Evolutionary conservation across 306 rosid genomes (phyloP).

Genomic region (Amphicarpaea edgeworthii): DNA sequence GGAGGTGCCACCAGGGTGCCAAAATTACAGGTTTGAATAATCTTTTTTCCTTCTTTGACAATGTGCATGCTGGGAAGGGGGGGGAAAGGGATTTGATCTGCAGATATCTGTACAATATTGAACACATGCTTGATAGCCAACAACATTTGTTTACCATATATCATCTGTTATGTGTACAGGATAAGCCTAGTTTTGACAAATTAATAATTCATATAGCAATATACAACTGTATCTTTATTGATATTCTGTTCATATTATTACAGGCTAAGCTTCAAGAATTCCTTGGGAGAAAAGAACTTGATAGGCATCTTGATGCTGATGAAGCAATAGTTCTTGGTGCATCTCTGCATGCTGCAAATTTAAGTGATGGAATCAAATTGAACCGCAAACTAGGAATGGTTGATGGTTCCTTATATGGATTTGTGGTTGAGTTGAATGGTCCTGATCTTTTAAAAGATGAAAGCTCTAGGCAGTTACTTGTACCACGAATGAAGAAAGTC

Average conservation of each 20-base stretch:
- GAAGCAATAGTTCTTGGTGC: slow-evolving; percentile 97
- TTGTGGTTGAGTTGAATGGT: slow-evolving; percentile 78
- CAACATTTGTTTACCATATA: slow-evolving; percentile 25
- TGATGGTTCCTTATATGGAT: slow-evolving; percentile 93
- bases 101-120: slow-evolving; percentile 24
- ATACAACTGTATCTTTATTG: not conserved
- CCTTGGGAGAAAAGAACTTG: slow-evolving; percentile 91
- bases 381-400: slow-evolving; percentile 98
- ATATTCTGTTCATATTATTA: slow-evolving; percentile 28
- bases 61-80: slow-evolving; percentile 33
- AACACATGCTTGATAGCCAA: slow-evolving; percentile 14
- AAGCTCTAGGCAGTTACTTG: slow-evolving; percentile 80
- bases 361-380: slow-evolving; percentile 98
- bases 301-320: slow-evolving; percentile 97
- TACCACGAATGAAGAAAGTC: slow-evolving; percentile 86
- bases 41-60: slow-evolving; percentile 38
- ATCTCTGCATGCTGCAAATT: slow-evolving; percentile 88
- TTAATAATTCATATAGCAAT: not conserved
- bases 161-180: slow-evolving; percentile 32
- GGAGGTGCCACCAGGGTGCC: slow-evolving; percentile 99
- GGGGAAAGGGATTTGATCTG: slow-evolving; percentile 37
- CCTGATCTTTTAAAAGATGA: slow-evolving; percentile 80
- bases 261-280: slow-evolving; percentile 97
- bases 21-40: slow-evolving; percentile 83
- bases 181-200: not conserved